Percentiles rank a stretch among this genome's conserved stretches.
Evolutionary conservation across 2,329 filamentous ascomycete species (phyloP).

Genomic region (Arthroderma sp.): DNA sequence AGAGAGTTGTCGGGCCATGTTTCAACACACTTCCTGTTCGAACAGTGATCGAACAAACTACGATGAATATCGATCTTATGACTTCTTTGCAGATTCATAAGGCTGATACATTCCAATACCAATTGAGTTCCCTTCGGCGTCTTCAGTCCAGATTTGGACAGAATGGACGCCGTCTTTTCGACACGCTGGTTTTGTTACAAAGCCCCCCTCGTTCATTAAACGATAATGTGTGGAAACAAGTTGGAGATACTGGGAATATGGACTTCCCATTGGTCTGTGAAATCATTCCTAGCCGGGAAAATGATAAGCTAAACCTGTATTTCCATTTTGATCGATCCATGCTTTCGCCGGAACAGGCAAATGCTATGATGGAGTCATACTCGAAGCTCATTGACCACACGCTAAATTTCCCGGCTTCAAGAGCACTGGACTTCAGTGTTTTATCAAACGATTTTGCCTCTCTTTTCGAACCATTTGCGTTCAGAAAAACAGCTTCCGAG

Average conservation of each 20-base stretch:
- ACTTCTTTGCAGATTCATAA: slow-evolving; percentile 50
- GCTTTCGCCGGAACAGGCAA: slow-evolving; percentile 13
- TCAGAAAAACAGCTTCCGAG: not conserved
- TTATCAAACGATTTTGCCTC: slow-evolving; percentile 14
- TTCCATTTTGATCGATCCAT: slow-evolving; percentile 46
- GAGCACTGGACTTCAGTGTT: slow-evolving; percentile 17
- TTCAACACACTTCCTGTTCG: slow-evolving; percentile 80
- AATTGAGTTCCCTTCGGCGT: slow-evolving; percentile 60
- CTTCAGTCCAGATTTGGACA: slow-evolving; percentile 46
- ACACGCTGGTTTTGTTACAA: slow-evolving; percentile 69
- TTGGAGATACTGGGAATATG: slow-evolving; percentile 42
- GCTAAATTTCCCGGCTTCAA: slow-evolving; percentile 19
- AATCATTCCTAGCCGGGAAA: slow-evolving; percentile 43
- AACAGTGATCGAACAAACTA: slow-evolving; percentile 36
- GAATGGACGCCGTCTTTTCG: slow-evolving; percentile 51
- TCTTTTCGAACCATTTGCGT: slow-evolving; percentile 12
- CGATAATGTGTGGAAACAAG: slow-evolving; percentile 36
- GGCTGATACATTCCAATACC: slow-evolving; percentile 49
- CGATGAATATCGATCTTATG: slow-evolving; percentile 45
- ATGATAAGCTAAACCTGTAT: slow-evolving; percentile 44
- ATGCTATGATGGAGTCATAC: slow-evolving; percentile 19
- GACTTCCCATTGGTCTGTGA: slow-evolving; percentile 66
- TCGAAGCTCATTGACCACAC: slow-evolving; percentile 22
- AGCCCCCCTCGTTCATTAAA: slow-evolving; percentile 38
- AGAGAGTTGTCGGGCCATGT: slow-evolving; percentile 69